A percentile compares a stretch with the other conserved stretches of the same genome.
Evolutionary conservation across 768 basidiomycete species (phyloP).

Genomic region (Pulveroboletus sp.): DNA sequence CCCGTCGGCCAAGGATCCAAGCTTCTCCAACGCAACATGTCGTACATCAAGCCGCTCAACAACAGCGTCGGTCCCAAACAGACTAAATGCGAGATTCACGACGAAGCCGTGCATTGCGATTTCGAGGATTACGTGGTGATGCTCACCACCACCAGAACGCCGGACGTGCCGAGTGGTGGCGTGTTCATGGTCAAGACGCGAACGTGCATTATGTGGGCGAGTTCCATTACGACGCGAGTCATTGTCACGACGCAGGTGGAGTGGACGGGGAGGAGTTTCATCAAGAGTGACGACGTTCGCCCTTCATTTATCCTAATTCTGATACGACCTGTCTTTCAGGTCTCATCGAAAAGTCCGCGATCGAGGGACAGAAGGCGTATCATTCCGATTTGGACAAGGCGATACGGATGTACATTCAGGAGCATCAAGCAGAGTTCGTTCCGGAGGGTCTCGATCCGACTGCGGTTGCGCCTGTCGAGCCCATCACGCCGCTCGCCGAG

Average conservation of each 20-base stretch:
- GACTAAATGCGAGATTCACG: conserved; percentile 92
- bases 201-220: conserved; percentile 95
- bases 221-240: conserved; percentile 68
- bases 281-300: conserved; percentile 59
- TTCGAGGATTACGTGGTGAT: conserved; percentile 80
- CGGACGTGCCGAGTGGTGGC: conserved; percentile 91
- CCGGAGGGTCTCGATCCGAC: conserved; percentile 71
- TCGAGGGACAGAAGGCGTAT: conserved; percentile 89
- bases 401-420: conserved; percentile 86
- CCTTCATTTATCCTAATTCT: not conserved
- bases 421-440: conserved; percentile 86
- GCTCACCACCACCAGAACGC: conserved; percentile 86
- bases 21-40: conserved; percentile 82
- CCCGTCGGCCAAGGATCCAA: conserved; percentile 60
- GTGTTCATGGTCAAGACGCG: conserved; percentile 92
- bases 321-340: conserved; percentile 43
- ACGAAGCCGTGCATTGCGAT: conserved; percentile 77
- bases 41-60: conserved; percentile 91
- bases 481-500: conserved; percentile 28
- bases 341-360: conserved; percentile 86
- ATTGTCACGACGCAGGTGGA: conserved; percentile 89
- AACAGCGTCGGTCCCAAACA: conserved; percentile 89
- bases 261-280: conserved; percentile 96
- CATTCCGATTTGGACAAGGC: conserved; percentile 77
- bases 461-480: conserved; percentile 45